These are phyloP conservation scores for Alternaria postmessia DNA, from an alignment of 2,329 filamentous ascomycete species.

Conservation along the genomic window DNA sequence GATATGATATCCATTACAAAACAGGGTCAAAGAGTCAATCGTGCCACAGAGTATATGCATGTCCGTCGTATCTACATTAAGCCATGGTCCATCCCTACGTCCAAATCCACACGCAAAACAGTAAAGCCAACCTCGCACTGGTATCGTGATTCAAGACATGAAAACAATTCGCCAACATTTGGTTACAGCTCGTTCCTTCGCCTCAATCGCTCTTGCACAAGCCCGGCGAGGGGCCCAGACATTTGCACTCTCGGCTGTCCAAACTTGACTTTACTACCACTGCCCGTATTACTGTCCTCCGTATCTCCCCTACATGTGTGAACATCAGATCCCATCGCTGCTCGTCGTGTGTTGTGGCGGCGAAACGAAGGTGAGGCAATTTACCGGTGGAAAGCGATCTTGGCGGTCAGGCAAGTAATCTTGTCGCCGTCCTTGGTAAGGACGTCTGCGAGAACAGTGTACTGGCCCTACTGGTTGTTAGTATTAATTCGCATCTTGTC, in stretches of 20 bases:
- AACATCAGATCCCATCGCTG: conserved; percentile 17
- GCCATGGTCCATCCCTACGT: conserved; percentile 4
- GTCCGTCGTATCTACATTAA: conserved; percentile 34
- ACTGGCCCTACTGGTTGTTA: conserved; percentile 72
- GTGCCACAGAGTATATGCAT: conserved; percentile 11
- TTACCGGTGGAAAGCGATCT: conserved; percentile 66
- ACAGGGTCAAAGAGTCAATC: background rate
- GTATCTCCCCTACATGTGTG: conserved; percentile 15
- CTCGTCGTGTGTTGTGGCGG: conserved; percentile 21
- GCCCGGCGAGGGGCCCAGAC: conserved; percentile 46
- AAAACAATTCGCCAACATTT: background rate
- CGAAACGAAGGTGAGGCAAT: conserved; percentile 19
- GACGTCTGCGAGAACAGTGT: conserved; percentile 88
- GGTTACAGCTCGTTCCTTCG: conserved; percentile 44
- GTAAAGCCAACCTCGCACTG: conserved; percentile 22
- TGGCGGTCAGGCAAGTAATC: conserved; percentile 87
- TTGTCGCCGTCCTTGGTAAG: conserved; percentile 74
- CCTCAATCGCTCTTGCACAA: conserved; percentile 41
- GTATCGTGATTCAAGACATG: conserved; percentile 25
- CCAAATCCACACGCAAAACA: conserved; percentile 7
- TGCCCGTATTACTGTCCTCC: conserved; percentile 5
- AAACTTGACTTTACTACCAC: conserved; percentile 29
- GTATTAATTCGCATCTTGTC: background rate
- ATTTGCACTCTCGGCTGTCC: conserved; percentile 45
- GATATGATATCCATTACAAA: conserved; percentile 1